These are phyloP conservation scores for Pleurotus tuoliensis DNA, from an alignment of 768 basidiomycete genomes.

Conservation along the genomic window DNA sequence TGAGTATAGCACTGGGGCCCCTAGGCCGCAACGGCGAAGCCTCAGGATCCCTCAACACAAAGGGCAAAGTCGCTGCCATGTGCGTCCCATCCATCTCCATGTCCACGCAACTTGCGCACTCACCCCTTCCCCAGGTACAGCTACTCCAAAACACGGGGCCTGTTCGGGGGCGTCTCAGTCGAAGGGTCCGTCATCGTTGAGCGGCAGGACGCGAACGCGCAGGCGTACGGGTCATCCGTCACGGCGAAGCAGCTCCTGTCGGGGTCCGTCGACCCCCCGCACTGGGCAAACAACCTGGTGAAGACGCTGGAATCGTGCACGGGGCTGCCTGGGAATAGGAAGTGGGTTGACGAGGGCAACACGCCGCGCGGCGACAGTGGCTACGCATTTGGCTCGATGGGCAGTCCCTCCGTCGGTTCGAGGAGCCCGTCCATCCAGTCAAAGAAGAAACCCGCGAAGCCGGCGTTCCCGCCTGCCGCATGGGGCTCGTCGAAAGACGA, in stretches of 20 bases:
- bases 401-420: conserved; percentile 32
- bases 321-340: conserved; percentile 59
- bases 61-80: conserved; percentile 91
- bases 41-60: conserved; percentile 73
- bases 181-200: conserved; percentile 92
- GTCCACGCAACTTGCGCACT: conserved; percentile 2
- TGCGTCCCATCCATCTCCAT: conserved; percentile 25
- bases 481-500: conserved; percentile 51
- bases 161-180: conserved; percentile 88
- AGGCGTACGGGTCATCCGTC: conserved; percentile 75
- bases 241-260: conserved; percentile 77
- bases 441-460: conserved; percentile 38
- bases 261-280: conserved; percentile 68
- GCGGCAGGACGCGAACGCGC: conserved; percentile 86
- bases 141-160: conserved; percentile 87
- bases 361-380: conserved; percentile 26
- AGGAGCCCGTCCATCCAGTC: conserved; percentile 32
- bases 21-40: conserved; percentile 96
- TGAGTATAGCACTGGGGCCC: conserved; percentile 88
- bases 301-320: conserved; percentile 71
- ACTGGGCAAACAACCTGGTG: conserved; percentile 76
- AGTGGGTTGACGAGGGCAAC: conserved; percentile 59
- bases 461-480: conserved; percentile 57
- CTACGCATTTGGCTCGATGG: conserved; percentile 63
- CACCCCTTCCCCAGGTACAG: conserved; percentile 57